phyloP scores from a whole-genome alignment of 2,329 filamentous ascomycete genomes.

The Leptodontidium sp. region DNA sequence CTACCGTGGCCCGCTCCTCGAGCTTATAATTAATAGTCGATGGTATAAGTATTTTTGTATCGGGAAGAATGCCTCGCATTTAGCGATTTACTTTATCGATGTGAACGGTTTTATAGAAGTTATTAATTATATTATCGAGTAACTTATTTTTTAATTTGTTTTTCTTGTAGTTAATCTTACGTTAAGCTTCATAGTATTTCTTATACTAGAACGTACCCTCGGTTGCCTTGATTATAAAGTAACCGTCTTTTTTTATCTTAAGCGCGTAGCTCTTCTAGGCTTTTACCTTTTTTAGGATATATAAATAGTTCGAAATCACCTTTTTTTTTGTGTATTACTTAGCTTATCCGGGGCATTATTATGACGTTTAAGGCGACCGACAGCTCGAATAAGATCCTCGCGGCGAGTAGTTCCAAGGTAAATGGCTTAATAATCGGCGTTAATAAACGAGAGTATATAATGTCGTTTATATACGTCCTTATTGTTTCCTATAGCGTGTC shows the following conservation, averaged over 20 bases:
- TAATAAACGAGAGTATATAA: conserved; percentile 37
- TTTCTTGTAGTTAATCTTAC: conserved; percentile 36
- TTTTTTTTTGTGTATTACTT: too few species aligned
- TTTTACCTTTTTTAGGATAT: too few species aligned
- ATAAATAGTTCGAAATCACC: too few species aligned
- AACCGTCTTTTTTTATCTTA: conserved; percentile 3
- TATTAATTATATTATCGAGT: conserved; percentile 36
- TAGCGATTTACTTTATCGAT: too few species aligned
- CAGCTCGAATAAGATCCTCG: conserved; percentile 26
- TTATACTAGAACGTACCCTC: conserved; percentile 20
- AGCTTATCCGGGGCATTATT: too few species aligned
- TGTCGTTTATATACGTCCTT: conserved; percentile 33
- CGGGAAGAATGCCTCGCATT: too few species aligned
- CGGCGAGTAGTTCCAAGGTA: conserved; percentile 32
- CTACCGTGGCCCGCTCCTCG: conserved; percentile 28
- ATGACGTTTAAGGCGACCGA: conserved; percentile 1
- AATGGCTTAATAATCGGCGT: conserved; percentile 36
- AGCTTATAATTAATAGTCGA: too few species aligned
- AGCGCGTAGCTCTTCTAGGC: not conserved
- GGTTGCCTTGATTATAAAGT: conserved; percentile 34
- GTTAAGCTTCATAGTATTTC: conserved; percentile 31
- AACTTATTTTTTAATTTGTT: conserved; percentile 29
- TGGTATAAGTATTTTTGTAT: too few species aligned
- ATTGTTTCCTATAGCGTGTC: conserved; percentile 36
- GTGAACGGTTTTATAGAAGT: conserved; percentile 34